Evolutionary conservation across 176 grass and related monocot species (phyloP), one percentile per base, ranked within the genome.

Genomic region (Oryza officinalis): DNA sequence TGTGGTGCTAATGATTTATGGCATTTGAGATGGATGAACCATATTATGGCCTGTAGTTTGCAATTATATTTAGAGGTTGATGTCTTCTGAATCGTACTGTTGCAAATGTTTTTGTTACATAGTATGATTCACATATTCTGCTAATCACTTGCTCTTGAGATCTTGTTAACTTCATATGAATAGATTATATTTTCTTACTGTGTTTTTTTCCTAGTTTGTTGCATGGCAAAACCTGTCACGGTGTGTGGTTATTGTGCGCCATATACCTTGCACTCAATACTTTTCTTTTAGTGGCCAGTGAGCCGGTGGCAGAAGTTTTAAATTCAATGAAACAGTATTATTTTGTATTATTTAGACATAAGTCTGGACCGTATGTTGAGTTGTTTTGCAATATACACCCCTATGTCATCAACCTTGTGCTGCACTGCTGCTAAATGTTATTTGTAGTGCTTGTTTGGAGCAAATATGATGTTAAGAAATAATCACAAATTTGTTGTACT

Each of bases 381-480:
- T 2, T 35, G 4, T 61, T 31, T 37, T 64, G 3, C 38, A 79
- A 63, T 64, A 57, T 64, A 20, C 22, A 52, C 10, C 8, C 22
- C 6, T 11, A 67, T 49, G 25, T 46, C 15, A 73, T 47, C 46
- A 13, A 35, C 64, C 18, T 50, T 80, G 41, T 9, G 2, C 41
- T 35, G 33, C 33, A 35, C 6, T 35, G 33, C 5, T 50, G 27
- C 28, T 13, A 80, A 52, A 10, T 68, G 44, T 38, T 33, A 10
- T 35, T 74, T 50, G 8, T 52, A 67, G 71, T 75, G 4, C 74
- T 75, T 75, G 44, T 40, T 50, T 11, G 28, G 71, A 37, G 8
- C 49, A 81, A 67, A 43, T 81, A 1, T 81, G 57, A 64, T 63
- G 27, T 12, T 83, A 13, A n/a, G n/a, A 61, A 25, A 61, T 8